phyloP scores from a whole-genome alignment of 2,329 filamentous ascomycete genomes.

The Talaromyces marneffei region DNA sequence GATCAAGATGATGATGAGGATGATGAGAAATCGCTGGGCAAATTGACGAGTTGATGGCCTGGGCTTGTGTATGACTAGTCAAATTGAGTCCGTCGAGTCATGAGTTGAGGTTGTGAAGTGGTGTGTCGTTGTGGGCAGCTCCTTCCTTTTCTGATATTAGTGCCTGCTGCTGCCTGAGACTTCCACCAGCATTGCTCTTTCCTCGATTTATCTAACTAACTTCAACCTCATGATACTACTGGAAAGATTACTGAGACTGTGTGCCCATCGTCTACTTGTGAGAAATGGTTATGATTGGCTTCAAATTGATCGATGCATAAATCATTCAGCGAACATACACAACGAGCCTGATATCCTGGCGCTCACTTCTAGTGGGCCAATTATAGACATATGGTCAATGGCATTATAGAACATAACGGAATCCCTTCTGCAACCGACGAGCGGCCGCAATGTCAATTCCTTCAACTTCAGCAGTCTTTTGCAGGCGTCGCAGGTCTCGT shows the following conservation, averaged over 20 bases:
- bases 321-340: neutral
- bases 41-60: neutral
- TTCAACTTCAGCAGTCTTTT: slow-evolving; percentile 49
- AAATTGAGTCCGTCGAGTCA: neutral
- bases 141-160: neutral
- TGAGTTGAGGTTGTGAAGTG: neutral
- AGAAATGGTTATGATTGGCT: neutral
- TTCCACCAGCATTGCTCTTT: neutral
- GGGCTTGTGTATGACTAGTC: too few species aligned
- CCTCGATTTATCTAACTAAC: neutral
- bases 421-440: slow-evolving; percentile 49
- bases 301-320: neutral
- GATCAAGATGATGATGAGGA: neutral
- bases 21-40: neutral
- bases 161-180: neutral
- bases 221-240: neutral
- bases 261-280: neutral
- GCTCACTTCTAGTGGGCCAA: neutral
- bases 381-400: neutral
- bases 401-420: slow-evolving; percentile 38
- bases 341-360: neutral
- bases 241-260: neutral
- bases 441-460: slow-evolving; percentile 47
- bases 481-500: slow-evolving; percentile 43
- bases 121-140: neutral